These are phyloP conservation scores for Diplodia mutila DNA, from an alignment of 2,329 filamentous ascomycete genomes.

Conservation along the genomic window DNA sequence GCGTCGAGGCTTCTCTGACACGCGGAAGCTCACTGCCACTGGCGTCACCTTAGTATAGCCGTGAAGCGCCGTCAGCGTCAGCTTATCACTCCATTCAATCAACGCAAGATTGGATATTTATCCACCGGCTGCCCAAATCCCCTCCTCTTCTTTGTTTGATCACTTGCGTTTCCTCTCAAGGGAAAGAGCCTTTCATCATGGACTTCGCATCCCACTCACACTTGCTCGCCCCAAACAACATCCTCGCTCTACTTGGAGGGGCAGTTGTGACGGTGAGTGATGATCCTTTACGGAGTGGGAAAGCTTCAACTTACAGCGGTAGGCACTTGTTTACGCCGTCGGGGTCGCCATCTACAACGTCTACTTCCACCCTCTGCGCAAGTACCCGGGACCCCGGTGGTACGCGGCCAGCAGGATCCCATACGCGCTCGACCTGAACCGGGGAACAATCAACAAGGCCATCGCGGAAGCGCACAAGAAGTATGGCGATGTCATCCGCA, in stretches of 20 bases:
- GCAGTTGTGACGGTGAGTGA: constrained; percentile 1
- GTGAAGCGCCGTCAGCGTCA: background rate
- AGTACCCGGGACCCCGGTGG: constrained; percentile 49
- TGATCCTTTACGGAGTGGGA: too few species aligned
- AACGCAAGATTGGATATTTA: background rate
- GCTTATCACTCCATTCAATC: background rate
- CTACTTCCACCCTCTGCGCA: constrained; percentile 49
- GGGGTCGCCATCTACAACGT: constrained; percentile 40
- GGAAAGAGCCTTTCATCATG: background rate
- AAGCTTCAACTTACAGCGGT: background rate
- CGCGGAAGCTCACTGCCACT: background rate
- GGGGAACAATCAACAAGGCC: constrained; percentile 36
- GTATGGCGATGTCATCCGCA: constrained; percentile 49
- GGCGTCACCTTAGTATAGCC: background rate
- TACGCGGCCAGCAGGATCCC: constrained; percentile 39
- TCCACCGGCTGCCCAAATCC: background rate
- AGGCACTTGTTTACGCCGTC: constrained; percentile 28
- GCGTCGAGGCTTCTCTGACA: background rate
- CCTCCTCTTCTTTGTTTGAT: background rate
- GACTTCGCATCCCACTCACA: background rate
- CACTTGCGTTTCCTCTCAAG: background rate
- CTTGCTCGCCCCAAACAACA: background rate
- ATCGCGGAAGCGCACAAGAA: constrained; percentile 41
- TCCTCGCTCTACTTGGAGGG: constrained; percentile 14
- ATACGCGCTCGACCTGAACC: constrained; percentile 35